Evolutionary conservation across 306 rosid genomes (phyloP).

Genomic region (Oxytropis ochrocephala): DNA sequence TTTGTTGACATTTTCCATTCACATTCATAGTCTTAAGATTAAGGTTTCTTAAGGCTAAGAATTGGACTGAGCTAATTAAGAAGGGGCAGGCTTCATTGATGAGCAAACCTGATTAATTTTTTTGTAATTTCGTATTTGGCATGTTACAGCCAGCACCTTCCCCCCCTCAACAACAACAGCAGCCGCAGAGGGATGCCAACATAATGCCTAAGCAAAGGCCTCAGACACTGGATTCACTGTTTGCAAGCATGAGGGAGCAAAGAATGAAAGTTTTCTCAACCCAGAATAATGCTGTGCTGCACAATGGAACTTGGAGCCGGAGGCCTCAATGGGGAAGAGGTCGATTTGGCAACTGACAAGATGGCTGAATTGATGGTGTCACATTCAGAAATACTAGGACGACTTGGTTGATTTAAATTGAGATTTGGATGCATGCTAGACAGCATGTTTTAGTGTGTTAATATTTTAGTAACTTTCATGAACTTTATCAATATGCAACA

Average conservation of each 20-base stretch:
- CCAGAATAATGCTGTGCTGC: conserved; percentile 40
- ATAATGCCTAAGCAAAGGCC: conserved; percentile 51
- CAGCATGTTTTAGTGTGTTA: too few species aligned
- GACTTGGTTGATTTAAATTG: conserved; percentile 8
- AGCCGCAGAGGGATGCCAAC: conserved; percentile 28
- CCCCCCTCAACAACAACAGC: conserved; percentile 30
- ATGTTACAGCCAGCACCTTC: conserved; percentile 30
- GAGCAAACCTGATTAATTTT: not conserved
- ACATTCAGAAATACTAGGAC: not conserved
- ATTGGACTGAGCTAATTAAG: not conserved
- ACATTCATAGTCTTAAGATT: not conserved
- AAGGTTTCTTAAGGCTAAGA: not conserved
- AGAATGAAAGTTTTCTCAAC: conserved; percentile 56
- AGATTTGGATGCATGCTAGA: not conserved
- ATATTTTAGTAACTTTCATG: not conserved
- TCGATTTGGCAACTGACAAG: conserved; percentile 52
- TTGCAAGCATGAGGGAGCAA: conserved; percentile 87
- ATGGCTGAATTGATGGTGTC: not conserved
- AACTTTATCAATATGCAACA: not conserved
- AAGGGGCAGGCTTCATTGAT: not conserved
- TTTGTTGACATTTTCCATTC: not conserved
- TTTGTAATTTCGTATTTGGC: not conserved
- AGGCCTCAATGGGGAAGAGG: conserved; percentile 71
- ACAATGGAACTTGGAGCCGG: conserved; percentile 39
- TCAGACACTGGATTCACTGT: conserved; percentile 71